Conservation (phyloP, 2,329 filamentous ascomycete species). For the Cercospora citrullina region DNA sequence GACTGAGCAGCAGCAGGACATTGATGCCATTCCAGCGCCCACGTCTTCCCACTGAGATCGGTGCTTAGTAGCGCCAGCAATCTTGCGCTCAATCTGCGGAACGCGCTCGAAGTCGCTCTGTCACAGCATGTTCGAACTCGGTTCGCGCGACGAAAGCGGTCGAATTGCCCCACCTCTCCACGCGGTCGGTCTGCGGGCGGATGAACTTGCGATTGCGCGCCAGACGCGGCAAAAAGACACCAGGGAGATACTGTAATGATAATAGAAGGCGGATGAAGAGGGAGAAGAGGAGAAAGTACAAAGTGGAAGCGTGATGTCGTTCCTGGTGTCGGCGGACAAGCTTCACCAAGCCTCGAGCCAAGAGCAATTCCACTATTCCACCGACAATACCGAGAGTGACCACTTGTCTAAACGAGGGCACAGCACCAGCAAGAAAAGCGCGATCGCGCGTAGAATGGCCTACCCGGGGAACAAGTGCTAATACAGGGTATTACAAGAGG, state of each 20-base stretch:
- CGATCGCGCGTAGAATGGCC: background rate
- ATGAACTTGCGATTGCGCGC: background rate
- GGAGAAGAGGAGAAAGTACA: background rate
- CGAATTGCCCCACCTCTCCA: background rate
- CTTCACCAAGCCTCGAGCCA: slow-evolving; percentile 5
- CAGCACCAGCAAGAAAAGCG: background rate
- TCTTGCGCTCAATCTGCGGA: background rate
- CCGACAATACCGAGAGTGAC: background rate
- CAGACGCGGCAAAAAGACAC: background rate
- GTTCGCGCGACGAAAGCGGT: background rate
- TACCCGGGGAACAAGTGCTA: background rate
- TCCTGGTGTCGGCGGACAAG: background rate
- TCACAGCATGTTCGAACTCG: background rate
- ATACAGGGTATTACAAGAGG: background rate
- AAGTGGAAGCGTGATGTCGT: background rate
- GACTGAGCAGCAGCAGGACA: background rate
- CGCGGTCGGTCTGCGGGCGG: background rate
- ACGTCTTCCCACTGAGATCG: background rate
- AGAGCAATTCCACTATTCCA: background rate
- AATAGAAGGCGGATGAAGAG: background rate
- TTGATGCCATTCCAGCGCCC: background rate
- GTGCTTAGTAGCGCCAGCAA: background rate
- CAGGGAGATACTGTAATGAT: background rate
- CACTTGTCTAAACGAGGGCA: background rate
- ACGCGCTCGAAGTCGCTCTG: background rate